Evolutionary conservation across 2,329 filamentous ascomycete genomes (phyloP).

Genomic region (Fusarium poae): DNA sequence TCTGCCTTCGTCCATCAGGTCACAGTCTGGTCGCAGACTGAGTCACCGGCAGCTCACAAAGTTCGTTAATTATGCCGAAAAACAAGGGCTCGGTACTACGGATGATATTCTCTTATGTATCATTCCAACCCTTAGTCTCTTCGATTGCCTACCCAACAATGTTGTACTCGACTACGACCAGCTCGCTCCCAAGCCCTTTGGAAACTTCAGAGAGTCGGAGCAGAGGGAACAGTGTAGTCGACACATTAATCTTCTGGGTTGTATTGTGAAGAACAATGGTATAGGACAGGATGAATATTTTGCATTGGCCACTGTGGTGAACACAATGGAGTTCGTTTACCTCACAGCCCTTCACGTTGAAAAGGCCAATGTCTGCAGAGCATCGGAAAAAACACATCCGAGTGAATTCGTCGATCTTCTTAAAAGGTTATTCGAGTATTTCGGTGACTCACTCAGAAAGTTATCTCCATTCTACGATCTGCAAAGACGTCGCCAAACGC

Average conservation of each 20-base stretch:
- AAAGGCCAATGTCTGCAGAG: accelerated
- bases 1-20: accelerated
- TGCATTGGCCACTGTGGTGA: accelerated
- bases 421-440: accelerated
- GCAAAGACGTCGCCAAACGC: accelerated
- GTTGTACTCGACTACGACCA: background rate
- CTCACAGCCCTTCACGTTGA: accelerated
- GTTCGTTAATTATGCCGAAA: background rate
- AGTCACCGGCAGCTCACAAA: background rate
- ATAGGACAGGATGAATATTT: background rate
- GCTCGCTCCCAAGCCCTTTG: accelerated
- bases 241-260: background rate
- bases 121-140: background rate
- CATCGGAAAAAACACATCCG: accelerated
- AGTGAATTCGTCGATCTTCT: background rate
- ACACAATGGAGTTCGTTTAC: background rate
- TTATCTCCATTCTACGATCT: background rate
- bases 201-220: accelerated
- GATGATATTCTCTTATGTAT: accelerated
- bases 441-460: accelerated
- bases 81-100: accelerated
- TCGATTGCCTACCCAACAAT: background rate
- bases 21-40: background rate
- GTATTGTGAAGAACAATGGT: accelerated
- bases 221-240: background rate